Base-by-base conservation (phyloP, 2,329 filamentous ascomycete genomes). In the Aspergillus sp. region DNA sequence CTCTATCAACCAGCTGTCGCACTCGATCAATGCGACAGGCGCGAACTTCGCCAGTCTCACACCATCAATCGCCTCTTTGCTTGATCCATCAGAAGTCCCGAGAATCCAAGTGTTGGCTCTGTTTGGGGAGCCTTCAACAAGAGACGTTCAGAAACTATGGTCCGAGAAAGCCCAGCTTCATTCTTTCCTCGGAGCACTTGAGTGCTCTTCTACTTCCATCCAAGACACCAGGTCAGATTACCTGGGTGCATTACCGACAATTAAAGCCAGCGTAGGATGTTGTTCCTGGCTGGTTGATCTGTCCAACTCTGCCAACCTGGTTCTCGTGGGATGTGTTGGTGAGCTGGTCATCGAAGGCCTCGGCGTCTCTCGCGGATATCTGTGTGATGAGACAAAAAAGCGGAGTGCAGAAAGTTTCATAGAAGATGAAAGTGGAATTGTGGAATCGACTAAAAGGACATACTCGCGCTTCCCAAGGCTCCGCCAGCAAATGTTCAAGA, bases 301-400 rank as follows among this genome's bases (percentile, higher is more conserved):
- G 0, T 54, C 53, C 6, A 64, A 74, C 17, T 62, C 66, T 40
- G 35, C 68, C 9, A 6, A 25, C 3, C 62, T 76, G 33, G 66
- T 72, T 12, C 72, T 77, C 0, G 66, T 79, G 12, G 76, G 76
- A 33, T 62, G 62, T 31, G 55, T 62, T 40, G 67, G 67, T 43
- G 67, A 69, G 47, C 17, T 69, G 6, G 23, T 64, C 1, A 49
- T 71, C 6, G 66, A 70, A 50, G 68, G 68, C 0, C 82, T 83
- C 0, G 77, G 83, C 27, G 79, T 87, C 0, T 83, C 82, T 4
- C 72, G 79, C 14, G 83, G 83, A 6, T 87, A 87, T 59, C 71
- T 86, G n/a, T 77, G 79, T 37, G 77, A 84, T 55, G 72, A 77
- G 0, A 77, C 75, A n/a, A 81, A 81, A 65, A 84, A 82, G 0